Conservation (phyloP, 2,329 filamentous ascomycete species). For the Rutstroemia sp. region DNA sequence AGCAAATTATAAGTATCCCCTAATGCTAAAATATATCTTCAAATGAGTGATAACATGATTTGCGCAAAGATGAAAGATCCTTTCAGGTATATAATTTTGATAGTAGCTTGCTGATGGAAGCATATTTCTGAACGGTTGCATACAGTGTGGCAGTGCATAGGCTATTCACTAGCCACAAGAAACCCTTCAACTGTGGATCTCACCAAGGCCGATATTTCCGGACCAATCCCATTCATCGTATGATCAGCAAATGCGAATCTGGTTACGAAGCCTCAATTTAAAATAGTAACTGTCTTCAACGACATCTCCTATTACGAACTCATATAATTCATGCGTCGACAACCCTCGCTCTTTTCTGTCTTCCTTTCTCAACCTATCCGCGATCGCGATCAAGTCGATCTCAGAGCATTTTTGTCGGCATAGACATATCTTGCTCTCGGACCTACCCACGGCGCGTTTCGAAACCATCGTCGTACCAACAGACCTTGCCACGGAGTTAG, state of each 20-base stretch:
- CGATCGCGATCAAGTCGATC: neutral
- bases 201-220: neutral
- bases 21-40: no score
- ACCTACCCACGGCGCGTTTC: neutral
- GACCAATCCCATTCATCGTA: conserved; percentile 1
- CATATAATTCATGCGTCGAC: neutral
- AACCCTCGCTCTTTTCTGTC: neutral
- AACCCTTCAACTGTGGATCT: neutral
- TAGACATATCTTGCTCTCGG: neutral
- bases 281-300: neutral
- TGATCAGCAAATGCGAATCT: conserved; percentile 1
- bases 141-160: no score
- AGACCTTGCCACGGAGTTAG: neutral
- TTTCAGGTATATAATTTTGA: no score
- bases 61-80: no score
- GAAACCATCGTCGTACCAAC: neutral
- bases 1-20: no score
- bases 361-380: neutral
- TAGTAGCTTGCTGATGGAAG: no score
- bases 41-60: no score
- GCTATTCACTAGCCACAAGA: no score
- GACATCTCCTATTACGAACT: neutral
- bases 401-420: conserved; percentile 2
- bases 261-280: conserved; percentile 9
- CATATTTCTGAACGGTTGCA: no score